A percentile compares a stretch with the other conserved stretches of the same genome.
Evolutionary conservation across 23 red algal genomes (phyloP).

Genomic region (Gracilaria domingensis): DNA sequence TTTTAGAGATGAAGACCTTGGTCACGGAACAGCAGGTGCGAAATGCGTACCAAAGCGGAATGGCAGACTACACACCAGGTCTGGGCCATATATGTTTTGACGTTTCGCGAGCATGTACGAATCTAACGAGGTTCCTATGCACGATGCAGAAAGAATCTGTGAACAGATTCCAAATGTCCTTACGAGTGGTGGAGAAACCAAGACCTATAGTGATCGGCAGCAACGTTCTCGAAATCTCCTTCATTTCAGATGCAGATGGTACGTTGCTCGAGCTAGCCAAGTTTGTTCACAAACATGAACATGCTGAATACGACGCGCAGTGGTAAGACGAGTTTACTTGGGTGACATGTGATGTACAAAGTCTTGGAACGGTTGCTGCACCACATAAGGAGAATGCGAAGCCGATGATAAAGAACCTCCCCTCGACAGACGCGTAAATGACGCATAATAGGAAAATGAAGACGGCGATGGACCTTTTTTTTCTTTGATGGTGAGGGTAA

Average conservation of each 20-base stretch:
- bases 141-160: slow-evolving; percentile 34
- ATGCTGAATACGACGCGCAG: slow-evolving; percentile 9
- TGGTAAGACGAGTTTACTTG: slow-evolving; percentile 14
- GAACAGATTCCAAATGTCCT: slow-evolving; percentile 21
- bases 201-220: slow-evolving; percentile 15
- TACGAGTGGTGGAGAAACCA: slow-evolving; percentile 37
- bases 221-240: slow-evolving; percentile 15
- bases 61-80: slow-evolving; percentile 29
- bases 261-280: slow-evolving; percentile 35
- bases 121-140: slow-evolving; percentile 20
- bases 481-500: neutral
- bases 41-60: slow-evolving; percentile 12
- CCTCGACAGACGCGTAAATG: neutral
- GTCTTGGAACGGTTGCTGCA: slow-evolving; percentile 21
- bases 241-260: slow-evolving; percentile 53
- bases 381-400: neutral
- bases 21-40: neutral
- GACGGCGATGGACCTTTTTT: slow-evolving; percentile 15
- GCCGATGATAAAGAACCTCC: neutral
- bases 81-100: slow-evolving; percentile 57
- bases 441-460: slow-evolving; percentile 19
- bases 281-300: slow-evolving; percentile 11
- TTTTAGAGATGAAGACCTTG: slow-evolving; percentile 46
- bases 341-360: slow-evolving; percentile 24
- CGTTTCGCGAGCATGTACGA: slow-evolving; percentile 15